Evolutionary conservation across 1,284 basidiomycete species (phyloP).

Genomic region (Ustilago tritici): DNA sequence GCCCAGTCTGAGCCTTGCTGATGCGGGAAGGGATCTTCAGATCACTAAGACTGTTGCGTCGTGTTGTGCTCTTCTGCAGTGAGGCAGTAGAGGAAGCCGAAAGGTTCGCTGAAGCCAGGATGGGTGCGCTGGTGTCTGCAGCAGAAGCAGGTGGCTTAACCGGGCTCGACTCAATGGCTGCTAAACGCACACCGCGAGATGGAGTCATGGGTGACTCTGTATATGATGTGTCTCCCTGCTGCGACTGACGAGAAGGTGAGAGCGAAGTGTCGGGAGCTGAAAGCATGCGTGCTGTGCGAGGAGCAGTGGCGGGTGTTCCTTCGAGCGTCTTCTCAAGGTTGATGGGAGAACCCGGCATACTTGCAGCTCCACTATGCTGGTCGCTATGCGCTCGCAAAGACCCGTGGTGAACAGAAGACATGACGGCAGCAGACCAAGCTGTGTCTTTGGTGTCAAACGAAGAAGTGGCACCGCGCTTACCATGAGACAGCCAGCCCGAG

Average conservation of each 20-base stretch:
- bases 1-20: constrained; percentile 55
- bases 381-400: neutral
- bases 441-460: constrained; percentile 18
- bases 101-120: constrained; percentile 4
- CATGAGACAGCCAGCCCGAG: constrained; percentile 17
- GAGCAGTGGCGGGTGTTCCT: neutral
- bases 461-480: constrained; percentile 14
- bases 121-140: constrained; percentile 8
- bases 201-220: neutral
- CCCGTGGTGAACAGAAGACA: constrained; percentile 1
- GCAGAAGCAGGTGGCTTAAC: neutral
- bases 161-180: neutral
- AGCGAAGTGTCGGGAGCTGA: constrained; percentile 14
- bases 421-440: constrained; percentile 19
- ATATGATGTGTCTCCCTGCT: neutral
- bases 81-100: constrained; percentile 5
- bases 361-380: neutral
- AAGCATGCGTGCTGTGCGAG: constrained; percentile 9
- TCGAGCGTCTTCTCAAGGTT: constrained; percentile 18
- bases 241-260: constrained; percentile 2
- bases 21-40: constrained; percentile 59
- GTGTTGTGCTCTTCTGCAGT: constrained; percentile 10
- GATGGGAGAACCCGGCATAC: constrained; percentile 19
- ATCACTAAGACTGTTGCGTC: constrained; percentile 58
- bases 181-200: neutral